Percentiles rank a stretch among this genome's conserved stretches.
These are phyloP conservation scores for Polyplosphaeria fusca DNA, from an alignment of 495 filamentous ascomycete genomes.

Conservation along the genomic window DNA sequence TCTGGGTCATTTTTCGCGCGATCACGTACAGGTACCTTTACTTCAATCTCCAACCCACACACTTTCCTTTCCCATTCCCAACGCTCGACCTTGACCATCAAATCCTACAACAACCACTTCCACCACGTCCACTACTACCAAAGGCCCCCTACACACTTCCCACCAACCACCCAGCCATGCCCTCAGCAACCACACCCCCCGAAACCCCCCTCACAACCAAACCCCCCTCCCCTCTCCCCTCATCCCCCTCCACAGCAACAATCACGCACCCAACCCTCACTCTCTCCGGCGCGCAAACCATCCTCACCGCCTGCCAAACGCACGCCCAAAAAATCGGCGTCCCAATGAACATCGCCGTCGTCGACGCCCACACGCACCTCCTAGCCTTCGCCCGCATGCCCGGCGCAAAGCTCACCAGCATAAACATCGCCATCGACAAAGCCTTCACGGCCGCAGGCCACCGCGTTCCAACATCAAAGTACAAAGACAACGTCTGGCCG, in stretches of 20 bases:
- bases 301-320: slow-evolving; percentile 29
- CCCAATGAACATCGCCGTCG: slow-evolving; percentile 42
- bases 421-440: slow-evolving; percentile 43
- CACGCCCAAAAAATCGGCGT: slow-evolving; percentile 36
- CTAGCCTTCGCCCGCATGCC: slow-evolving; percentile 41
- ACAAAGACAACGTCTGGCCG: slow-evolving; percentile 38
- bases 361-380: slow-evolving; percentile 36
- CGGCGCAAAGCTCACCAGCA: slow-evolving; percentile 40
- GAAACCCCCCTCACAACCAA: too few species aligned
- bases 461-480: slow-evolving; percentile 37
- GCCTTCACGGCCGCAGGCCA: slow-evolving; percentile 43
- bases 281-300: slow-evolving; percentile 36
- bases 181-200: too few species aligned
- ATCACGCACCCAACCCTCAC: slow-evolving; percentile 33
- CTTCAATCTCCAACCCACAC: too few species aligned
- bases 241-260: slow-evolving; percentile 26
- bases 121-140: too few species aligned
- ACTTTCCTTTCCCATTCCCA: too few species aligned
- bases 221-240: too few species aligned
- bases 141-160: too few species aligned
- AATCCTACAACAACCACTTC: too few species aligned
- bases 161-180: too few species aligned
- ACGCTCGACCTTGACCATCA: too few species aligned
- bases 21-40: too few species aligned
- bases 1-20: too few species aligned